Conservation (phyloP, 768 basidiomycete genomes). For the Royoungia palumana region DNA sequence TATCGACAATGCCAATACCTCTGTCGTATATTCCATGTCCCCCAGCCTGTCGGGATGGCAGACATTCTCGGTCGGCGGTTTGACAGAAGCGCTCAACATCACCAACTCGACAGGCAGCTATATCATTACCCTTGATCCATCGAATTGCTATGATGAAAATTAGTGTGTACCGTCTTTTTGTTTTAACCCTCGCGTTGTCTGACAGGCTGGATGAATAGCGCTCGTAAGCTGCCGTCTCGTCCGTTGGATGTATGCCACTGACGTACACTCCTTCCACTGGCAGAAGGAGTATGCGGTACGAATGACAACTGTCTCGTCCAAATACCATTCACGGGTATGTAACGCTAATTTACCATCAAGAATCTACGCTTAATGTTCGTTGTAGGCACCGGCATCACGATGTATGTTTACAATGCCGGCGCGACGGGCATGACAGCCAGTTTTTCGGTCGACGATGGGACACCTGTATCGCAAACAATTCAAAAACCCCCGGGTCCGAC, state of each 20-base stretch:
- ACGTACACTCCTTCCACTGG: conserved; percentile 6
- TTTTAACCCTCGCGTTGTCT: background rate
- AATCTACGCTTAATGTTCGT: background rate
- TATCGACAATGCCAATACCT: conserved; percentile 23
- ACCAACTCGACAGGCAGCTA: conserved; percentile 20
- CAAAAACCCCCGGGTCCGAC: conserved; percentile 5
- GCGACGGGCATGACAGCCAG: conserved; percentile 18
- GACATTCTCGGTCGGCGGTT: background rate
- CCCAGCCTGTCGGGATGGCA: conserved; percentile 18
- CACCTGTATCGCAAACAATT: conserved; percentile 2
- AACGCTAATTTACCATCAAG: background rate
- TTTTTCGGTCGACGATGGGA: conserved; percentile 17
- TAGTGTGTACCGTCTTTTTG: conserved; percentile 16
- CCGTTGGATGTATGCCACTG: background rate
- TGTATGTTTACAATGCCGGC: conserved; percentile 26
- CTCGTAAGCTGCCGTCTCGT: conserved; percentile 11
- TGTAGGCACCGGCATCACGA: conserved; percentile 25
- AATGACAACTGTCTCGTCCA: conserved; percentile 14
- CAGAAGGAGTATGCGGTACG: conserved; percentile 8
- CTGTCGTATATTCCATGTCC: conserved; percentile 17
- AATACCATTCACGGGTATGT: conserved; percentile 22
- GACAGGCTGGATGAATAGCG: conserved; percentile 6
- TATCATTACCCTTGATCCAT: conserved; percentile 14
- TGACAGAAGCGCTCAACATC: background rate
- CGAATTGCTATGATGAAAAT: conserved; percentile 22